Conservation (phyloP, 176 grass and related monocot species). For the Tillandsia leiboldiana region DNA sequence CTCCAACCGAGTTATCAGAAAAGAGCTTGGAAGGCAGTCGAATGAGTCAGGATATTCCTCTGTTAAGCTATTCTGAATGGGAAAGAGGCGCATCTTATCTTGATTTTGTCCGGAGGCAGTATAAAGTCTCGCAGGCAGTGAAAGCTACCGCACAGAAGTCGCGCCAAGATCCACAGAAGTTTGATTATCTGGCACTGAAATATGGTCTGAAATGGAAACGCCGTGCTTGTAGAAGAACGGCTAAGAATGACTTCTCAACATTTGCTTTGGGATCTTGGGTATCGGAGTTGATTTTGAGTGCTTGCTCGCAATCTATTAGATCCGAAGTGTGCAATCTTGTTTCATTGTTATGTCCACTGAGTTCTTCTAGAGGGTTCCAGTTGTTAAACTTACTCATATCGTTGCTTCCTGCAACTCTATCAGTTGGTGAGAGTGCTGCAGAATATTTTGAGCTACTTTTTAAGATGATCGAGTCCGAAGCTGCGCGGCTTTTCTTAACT, state of each 20-base stretch:
- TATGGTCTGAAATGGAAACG: conserved; percentile 93
- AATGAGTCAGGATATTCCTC: conserved; percentile 61
- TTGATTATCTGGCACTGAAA: conserved; percentile 68
- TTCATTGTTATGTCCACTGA: conserved; percentile 74
- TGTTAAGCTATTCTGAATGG: conserved; percentile 95
- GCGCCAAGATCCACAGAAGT: conserved; percentile 54
- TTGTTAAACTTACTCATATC: conserved; percentile 88
- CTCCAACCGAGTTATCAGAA: conserved; percentile 42
- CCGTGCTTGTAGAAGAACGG: conserved; percentile 54
- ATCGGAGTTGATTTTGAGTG: conserved; percentile 94
- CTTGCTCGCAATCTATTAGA: conserved; percentile 96
- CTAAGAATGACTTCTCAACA: conserved; percentile 84
- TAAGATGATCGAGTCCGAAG: conserved; percentile 70
- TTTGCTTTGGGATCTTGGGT: conserved; percentile 91
- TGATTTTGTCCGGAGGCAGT: conserved; percentile 93
- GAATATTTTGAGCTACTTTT: conserved; percentile 96
- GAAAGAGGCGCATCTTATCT: conserved; percentile 92
- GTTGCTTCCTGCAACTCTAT: conserved; percentile 66
- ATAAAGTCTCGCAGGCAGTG: conserved; percentile 66
- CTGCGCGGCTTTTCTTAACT: conserved; percentile 77
- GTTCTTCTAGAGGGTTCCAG: conserved; percentile 71
- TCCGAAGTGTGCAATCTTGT: conserved; percentile 88
- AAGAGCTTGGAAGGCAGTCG: conserved; percentile 34
- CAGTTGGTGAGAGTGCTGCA: conserved; percentile 74
- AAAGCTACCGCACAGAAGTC: conserved; percentile 46